These are phyloP conservation scores for Balakata baccata DNA, from an alignment of 345 rosid species.

Conservation along the genomic window DNA sequence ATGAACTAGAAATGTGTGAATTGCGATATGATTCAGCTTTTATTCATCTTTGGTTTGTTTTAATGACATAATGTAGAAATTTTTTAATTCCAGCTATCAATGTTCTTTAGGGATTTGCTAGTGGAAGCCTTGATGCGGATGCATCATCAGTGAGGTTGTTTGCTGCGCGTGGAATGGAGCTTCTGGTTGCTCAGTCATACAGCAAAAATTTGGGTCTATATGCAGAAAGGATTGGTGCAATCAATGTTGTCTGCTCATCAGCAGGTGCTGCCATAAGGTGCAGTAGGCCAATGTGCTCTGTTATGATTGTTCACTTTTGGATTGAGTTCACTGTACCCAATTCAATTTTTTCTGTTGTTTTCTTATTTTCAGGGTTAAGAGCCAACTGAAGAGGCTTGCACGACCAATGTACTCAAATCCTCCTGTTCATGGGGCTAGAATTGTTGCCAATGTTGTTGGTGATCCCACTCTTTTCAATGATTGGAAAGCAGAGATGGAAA, in stretches of 20 bases:
- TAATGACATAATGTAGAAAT: background rate
- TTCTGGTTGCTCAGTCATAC: slow-evolving; percentile 91
- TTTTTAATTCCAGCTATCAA: slow-evolving; percentile 12
- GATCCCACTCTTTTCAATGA: slow-evolving; percentile 73
- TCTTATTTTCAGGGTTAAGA: slow-evolving; percentile 70
- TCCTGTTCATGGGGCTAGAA: slow-evolving; percentile 90
- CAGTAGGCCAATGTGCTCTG: background rate
- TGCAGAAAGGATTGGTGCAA: slow-evolving; percentile 91
- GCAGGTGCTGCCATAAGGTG: slow-evolving; percentile 85
- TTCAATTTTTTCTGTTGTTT: background rate
- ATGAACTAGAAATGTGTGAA: background rate
- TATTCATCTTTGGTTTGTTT: background rate
- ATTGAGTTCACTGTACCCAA: background rate
- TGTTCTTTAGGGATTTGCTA: slow-evolving; percentile 79
- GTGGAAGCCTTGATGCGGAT: slow-evolving; percentile 95
- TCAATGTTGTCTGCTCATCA: slow-evolving; percentile 80
- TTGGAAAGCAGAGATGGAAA: slow-evolving; percentile 96
- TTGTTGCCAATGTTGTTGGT: slow-evolving; percentile 87
- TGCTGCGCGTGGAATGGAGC: slow-evolving; percentile 80
- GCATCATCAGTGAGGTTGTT: slow-evolving; percentile 89
- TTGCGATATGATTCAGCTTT: background rate
- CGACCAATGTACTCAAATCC: slow-evolving; percentile 99
- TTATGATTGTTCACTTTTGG: slow-evolving; percentile 7
- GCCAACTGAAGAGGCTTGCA: slow-evolving; percentile 94
- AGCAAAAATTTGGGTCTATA: slow-evolving; percentile 93